Evolutionary conservation across 2,329 filamentous ascomycete species (phyloP).

Genomic region (Colletotrichum sp.): DNA sequence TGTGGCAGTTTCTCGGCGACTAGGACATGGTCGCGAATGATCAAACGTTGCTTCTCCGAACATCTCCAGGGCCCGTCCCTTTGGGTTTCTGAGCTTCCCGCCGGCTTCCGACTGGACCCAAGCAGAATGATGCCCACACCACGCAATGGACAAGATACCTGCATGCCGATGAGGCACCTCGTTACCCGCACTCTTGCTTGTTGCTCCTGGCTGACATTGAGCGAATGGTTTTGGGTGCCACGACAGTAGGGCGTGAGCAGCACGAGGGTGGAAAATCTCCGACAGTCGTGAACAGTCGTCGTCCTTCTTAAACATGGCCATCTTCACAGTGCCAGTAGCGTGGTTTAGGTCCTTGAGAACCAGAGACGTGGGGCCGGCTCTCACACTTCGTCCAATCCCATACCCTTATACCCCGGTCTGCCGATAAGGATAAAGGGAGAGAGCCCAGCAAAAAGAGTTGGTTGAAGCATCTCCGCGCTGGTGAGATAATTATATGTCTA

Average conservation of each 20-base stretch:
- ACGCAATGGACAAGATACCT: neutral
- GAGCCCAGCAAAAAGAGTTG: neutral
- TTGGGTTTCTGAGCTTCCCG: neutral
- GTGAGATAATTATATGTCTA: neutral
- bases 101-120: neutral
- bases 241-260: neutral
- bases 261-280: neutral
- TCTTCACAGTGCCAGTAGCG: neutral
- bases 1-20: neutral
- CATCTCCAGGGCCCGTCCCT: neutral
- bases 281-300: neutral
- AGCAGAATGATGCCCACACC: neutral
- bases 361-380: neutral
- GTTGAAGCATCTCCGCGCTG: slow-evolving; percentile 16
- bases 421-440: neutral
- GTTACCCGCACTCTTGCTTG: neutral
- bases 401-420: neutral
- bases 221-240: neutral
- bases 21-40: neutral
- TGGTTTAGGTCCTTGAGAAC: neutral
- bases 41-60: neutral
- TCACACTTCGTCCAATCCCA: neutral
- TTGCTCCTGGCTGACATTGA: neutral
- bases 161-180: neutral
- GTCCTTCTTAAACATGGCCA: neutral